Percentiles rank a stretch among this genome's conserved stretches.
These are phyloP conservation scores for Colletotrichum incanum DNA, from an alignment of 2,329 filamentous ascomycete species.

Conservation along the genomic window DNA sequence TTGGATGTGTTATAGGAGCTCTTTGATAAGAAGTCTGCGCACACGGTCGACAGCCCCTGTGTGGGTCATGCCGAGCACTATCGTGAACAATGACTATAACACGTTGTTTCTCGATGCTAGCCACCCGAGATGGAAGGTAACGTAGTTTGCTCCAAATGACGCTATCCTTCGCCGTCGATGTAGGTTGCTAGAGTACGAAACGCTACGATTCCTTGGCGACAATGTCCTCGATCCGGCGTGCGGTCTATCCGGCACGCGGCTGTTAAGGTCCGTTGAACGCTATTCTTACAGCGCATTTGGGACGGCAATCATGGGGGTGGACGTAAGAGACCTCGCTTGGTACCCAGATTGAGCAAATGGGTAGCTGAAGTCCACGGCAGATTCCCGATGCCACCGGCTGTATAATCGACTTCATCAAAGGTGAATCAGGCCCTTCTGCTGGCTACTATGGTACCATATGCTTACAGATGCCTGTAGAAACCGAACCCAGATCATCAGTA, in stretches of 20 bases:
- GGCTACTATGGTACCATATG: background rate
- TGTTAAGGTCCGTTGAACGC: background rate
- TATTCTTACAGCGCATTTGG: conserved; percentile 23
- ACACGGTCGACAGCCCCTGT: conserved; percentile 25
- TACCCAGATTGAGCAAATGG: background rate
- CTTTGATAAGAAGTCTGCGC: conserved; percentile 28
- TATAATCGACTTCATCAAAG: background rate
- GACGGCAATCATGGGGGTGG: conserved; percentile 4
- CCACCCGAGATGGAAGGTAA: conserved; percentile 17
- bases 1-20: background rate
- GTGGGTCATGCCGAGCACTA: conserved; percentile 26
- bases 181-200: conserved; percentile 18
- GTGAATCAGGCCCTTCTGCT: background rate
- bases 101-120: conserved; percentile 21
- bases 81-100: conserved; percentile 19
- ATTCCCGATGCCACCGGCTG: background rate
- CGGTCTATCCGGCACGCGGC: background rate
- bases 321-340: background rate
- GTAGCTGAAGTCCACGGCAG: background rate
- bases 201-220: conserved; percentile 6
- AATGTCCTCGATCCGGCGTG: rapidly evolving
- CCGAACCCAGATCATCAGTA: conserved; percentile 22
- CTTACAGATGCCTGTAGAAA: background rate
- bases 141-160: no score
- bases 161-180: no score